Base-by-base conservation (phyloP, 305 asterid species). In the Rubia peregrina region DNA sequence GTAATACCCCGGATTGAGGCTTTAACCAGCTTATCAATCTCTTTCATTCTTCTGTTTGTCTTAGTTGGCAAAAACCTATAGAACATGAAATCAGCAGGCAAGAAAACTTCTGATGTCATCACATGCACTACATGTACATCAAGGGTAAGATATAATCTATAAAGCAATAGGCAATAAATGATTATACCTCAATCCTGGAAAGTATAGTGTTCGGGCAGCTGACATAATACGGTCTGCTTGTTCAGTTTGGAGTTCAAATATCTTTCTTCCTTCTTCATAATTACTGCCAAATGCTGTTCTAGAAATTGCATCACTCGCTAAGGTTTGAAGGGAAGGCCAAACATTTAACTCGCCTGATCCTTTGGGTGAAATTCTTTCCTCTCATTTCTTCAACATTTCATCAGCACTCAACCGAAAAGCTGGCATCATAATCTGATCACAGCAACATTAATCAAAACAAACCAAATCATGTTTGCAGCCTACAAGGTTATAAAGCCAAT, bases 51-150 rank as follows among this genome's bases (percentile, higher is more conserved):
- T 72, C 73, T 79, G 61, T 80, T 83, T 17, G 76, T 63, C 65
- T 83, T 82, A 7, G 87, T 82, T 0, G 91, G 95, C 51, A 83
- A 4, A 79, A 74, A 83, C 71, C 91, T 83, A 57, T 9, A 17
- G 36, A 26, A 65, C n/a, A 61, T 16, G 53, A 10, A 74, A 19
- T 12, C 53, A 12, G 24, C 30, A 63, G 16, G 42, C 17, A 10
- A 2, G 21, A 40, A 57, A 55, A 48, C 40, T 12, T 11, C 7
- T n/a, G 49, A 55, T 2, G 30, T 10, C 14, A 30, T 42, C 17
- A 14, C 13, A 59, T 17, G 1, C 14, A 24, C 9, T 48, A 48
- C 55, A 48, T 4, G 17, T 48, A 71, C 46, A 21, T 42, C 74
- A 42, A 22, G 8, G 24, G 7, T 21, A 61, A 14, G n/a, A n/a